A percentile compares a stretch with the other conserved stretches of the same genome.
Conservation (phyloP, 2,329 filamentous ascomycete genomes). For the Phoma herbarum region DNA sequence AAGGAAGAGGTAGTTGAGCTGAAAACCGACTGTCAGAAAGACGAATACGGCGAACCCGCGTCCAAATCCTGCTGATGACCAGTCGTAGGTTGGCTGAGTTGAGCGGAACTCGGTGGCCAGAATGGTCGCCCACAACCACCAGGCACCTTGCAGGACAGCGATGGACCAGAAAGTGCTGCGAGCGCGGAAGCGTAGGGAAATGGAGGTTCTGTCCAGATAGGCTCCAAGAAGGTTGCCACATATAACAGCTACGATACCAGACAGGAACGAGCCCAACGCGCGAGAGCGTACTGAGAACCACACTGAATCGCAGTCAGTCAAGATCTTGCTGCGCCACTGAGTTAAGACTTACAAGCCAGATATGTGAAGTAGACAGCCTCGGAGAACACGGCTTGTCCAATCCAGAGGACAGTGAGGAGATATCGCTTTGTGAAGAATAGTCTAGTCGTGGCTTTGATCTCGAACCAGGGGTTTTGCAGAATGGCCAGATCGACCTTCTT, state of each 20-base stretch:
- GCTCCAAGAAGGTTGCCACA: constrained; percentile 72
- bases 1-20: constrained; percentile 77
- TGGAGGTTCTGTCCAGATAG: constrained; percentile 67
- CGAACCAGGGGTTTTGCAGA: constrained; percentile 62
- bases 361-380: constrained; percentile 80
- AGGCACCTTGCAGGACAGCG: constrained; percentile 68
- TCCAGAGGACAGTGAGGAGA: constrained; percentile 71
- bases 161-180: constrained; percentile 65
- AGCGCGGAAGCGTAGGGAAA: constrained; percentile 64
- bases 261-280: constrained; percentile 75
- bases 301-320: constrained; percentile 42
- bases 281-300: constrained; percentile 76
- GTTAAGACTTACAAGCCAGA: constrained; percentile 53
- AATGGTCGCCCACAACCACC: constrained; percentile 77
- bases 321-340: background rate
- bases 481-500: constrained; percentile 68
- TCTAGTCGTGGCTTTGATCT: constrained; percentile 67
- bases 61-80: constrained; percentile 70
- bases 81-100: constrained; percentile 70
- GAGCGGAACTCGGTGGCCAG: constrained; percentile 68
- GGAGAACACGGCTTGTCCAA: constrained; percentile 74
- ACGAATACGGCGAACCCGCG: constrained; percentile 72
- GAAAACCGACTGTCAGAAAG: constrained; percentile 72
- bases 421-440: constrained; percentile 70
- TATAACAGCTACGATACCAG: constrained; percentile 71